Evolutionary conservation across 2,329 filamentous ascomycete genomes (phyloP), one percentile per base, ranked within the genome.

Genomic region (Penicillium sp.): DNA sequence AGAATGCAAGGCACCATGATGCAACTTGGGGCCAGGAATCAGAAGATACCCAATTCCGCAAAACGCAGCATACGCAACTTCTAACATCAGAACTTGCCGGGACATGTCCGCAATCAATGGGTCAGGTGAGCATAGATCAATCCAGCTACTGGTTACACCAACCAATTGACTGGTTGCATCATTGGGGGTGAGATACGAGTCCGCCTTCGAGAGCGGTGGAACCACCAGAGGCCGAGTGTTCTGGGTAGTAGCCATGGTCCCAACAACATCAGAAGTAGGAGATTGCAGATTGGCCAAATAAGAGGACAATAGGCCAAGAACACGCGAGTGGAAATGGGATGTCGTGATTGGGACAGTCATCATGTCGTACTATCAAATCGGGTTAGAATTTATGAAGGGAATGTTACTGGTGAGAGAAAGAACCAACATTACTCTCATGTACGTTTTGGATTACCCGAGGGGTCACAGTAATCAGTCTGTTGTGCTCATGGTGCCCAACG

Each of bases 61-160:
- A 76, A 97, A 99, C 60, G 91, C 92, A 61, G 95, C 94, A 76
- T 97, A 99, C 47, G 91, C 89, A 46, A 97, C 83, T 72, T 99
- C 94, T 38, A 96, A 82, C 70, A 92, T 92, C 61, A 99, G 80
- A 7, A 96, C 89, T 75, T 97, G 93, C 43, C 90, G 86, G 35
- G 93, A 97, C 56, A 97, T 82, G 71, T 89, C 90, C 8, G 91
- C 86, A 60, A 97, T 87, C 60, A 93, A 75, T 7, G 92, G 89
- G 72, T 97, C 89, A 1, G 86, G 77, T 2, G 92, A 96, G 66
- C 87, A 88, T 13, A 97, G 78, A 70, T 97, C 92, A 63, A 96
- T 93, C 93, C 93, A 97, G 6, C 90, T 84, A 72, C 92, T 96
- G n/a, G 86, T 85, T 56, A 89, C 87, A 14, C 86, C 90, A 47